phyloP scores from a whole-genome alignment of 257 asterid genomes.

The Capsicum pubescens region DNA sequence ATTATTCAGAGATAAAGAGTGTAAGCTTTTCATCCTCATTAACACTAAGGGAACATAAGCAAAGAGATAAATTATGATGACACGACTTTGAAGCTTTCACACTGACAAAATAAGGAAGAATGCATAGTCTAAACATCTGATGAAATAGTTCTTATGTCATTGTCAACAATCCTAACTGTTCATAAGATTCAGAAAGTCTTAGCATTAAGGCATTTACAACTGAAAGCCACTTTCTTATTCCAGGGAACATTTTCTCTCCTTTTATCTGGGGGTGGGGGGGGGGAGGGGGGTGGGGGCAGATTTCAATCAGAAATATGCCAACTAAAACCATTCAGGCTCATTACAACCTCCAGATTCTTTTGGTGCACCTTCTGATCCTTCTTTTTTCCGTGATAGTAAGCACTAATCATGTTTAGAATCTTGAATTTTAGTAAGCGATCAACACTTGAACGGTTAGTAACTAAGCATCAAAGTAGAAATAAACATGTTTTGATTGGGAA shows the following conservation, averaged over 20 bases:
- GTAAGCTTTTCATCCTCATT: neutral
- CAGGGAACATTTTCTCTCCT: neutral
- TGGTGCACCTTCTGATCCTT: neutral
- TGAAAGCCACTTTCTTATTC: neutral
- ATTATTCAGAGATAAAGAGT: neutral
- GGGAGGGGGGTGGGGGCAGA: neutral
- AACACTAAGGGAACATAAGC: neutral
- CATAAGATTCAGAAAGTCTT: neutral
- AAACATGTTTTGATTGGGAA: neutral
- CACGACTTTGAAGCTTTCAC: neutral
- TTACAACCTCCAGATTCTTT: neutral
- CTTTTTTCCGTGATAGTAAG: neutral
- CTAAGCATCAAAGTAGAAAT: neutral
- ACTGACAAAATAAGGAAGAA: slow-evolving; percentile 15
- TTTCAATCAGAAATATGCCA: neutral
- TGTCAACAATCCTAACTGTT: neutral
- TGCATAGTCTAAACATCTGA: neutral
- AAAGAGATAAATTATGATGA: neutral
- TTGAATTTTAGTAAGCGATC: neutral
- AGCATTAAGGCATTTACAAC: neutral
- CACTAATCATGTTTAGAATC: slow-evolving; percentile 15
- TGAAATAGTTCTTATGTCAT: neutral
- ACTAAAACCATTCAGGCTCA: neutral
- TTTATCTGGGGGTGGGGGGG: neutral
- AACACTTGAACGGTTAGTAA: neutral